A percentile compares a stretch with the other conserved stretches of the same genome.
Evolutionary conservation across 2,329 filamentous ascomycete genomes (phyloP).

Genomic region (Cadophora sp.): DNA sequence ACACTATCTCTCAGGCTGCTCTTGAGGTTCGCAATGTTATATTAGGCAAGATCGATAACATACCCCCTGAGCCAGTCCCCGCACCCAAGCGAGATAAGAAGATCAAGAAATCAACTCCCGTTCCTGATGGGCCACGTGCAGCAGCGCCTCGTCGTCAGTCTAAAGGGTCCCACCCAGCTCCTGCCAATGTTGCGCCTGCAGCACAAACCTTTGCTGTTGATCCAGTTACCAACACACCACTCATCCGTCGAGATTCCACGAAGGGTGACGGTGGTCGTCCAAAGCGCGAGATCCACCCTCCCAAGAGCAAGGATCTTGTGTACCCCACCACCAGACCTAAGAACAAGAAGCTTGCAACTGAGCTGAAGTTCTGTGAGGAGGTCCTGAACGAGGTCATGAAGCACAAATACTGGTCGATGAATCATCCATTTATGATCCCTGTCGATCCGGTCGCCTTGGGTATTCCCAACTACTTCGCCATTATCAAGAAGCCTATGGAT

Average conservation of each 20-base stretch:
- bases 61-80: conserved; percentile 56
- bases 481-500: conserved; percentile 98
- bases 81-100: conserved; percentile 69
- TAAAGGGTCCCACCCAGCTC: conserved; percentile 41
- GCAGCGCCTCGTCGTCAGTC: conserved; percentile 49
- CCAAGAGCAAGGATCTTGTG: conserved; percentile 88
- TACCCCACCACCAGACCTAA: conserved; percentile 85
- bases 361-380: conserved; percentile 88
- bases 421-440: conserved; percentile 78
- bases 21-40: conserved; percentile 65
- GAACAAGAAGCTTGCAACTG: conserved; percentile 86
- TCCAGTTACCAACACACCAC: conserved; percentile 73
- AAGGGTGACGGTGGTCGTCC: conserved; percentile 79
- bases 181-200: conserved; percentile 46
- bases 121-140: conserved; percentile 43
- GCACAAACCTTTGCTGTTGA: conserved; percentile 75
- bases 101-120: conserved; percentile 50
- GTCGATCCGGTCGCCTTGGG: conserved; percentile 94
- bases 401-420: conserved; percentile 70
- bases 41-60: conserved; percentile 57
- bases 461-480: conserved; percentile 89
- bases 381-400: conserved; percentile 80
- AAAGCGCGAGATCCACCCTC: conserved; percentile 92
- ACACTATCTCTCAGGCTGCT: conserved; percentile 69
- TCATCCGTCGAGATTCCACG: conserved; percentile 85